These are phyloP conservation scores for Ophiostoma australiae DNA, from an alignment of 2,329 filamentous ascomycete genomes.

Conservation along the genomic window DNA sequence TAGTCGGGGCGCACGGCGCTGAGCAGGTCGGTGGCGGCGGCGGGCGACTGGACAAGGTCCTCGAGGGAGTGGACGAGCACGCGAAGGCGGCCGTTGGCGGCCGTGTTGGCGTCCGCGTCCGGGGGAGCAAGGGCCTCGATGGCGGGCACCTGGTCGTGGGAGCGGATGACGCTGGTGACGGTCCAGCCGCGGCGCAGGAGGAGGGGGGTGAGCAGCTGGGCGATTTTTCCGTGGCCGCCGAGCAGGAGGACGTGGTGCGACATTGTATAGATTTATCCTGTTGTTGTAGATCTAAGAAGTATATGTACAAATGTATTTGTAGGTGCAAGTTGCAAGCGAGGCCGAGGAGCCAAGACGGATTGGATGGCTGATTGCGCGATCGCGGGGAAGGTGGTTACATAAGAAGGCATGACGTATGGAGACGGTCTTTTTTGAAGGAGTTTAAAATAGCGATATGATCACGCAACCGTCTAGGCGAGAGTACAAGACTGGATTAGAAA, in stretches of 20 bases:
- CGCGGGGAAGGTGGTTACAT: constrained; percentile 9
- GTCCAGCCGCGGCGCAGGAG: constrained; percentile 70
- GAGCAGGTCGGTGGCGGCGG: constrained; percentile 59
- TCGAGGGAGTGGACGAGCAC: constrained; percentile 68
- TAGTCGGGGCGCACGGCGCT: constrained; percentile 58
- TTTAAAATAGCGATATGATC: neutral
- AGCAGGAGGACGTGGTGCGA: constrained; percentile 55
- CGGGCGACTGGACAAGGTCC: constrained; percentile 56
- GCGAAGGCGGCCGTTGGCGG: constrained; percentile 57
- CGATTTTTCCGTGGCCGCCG: constrained; percentile 76
- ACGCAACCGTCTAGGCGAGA: neutral
- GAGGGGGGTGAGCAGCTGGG: constrained; percentile 68
- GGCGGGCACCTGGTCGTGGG: constrained; percentile 59
- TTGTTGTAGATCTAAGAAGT: neutral
- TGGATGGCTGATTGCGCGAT: neutral
- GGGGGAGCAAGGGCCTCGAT: constrained; percentile 51
- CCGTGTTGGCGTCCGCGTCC: too few relatives aligned
- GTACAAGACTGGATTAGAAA: too few relatives aligned
- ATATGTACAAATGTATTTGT: neutral
- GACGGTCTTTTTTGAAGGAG: neutral
- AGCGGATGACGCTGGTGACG: constrained; percentile 73
- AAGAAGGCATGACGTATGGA: constrained; percentile 7
- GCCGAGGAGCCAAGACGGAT: neutral
- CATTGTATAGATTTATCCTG: neutral
- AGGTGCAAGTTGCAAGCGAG: neutral